Percentiles rank a stretch among this genome's conserved stretches.
Conservation (phyloP, 345 rosid genomes). For the Gossypium turneri region DNA sequence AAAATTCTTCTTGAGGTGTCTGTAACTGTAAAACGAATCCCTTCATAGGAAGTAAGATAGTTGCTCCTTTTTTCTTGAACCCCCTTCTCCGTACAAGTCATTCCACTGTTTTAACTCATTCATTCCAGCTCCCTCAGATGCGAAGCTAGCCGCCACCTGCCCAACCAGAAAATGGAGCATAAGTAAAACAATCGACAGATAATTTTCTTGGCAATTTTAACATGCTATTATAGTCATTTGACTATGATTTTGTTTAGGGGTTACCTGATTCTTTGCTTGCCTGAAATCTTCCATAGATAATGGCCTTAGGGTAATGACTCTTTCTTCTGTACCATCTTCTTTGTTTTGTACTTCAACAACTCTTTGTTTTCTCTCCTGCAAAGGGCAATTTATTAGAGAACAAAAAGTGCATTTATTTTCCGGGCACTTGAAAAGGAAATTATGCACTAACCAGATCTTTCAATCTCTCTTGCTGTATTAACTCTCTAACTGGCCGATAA, state of each 20-base stretch:
- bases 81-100: conserved; percentile 85
- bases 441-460: conserved; percentile 11
- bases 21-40: background rate
- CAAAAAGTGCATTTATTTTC: background rate
- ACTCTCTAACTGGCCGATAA: conserved; percentile 18
- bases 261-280: conserved; percentile 80
- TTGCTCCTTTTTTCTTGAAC: conserved; percentile 87
- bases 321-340: conserved; percentile 40
- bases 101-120: conserved; percentile 87
- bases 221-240: background rate
- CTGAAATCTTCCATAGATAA: conserved; percentile 70
- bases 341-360: conserved; percentile 33
- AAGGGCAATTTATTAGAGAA: background rate
- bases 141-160: conserved; percentile 94
- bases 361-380: conserved; percentile 58
- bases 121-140: conserved; percentile 70
- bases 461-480: conserved; percentile 17
- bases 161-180: background rate
- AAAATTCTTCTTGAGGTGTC: background rate
- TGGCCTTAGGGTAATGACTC: conserved; percentile 63
- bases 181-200: background rate
- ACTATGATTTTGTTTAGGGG: conserved; percentile 26
- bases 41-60: conserved; percentile 69
- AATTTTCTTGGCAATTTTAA: background rate
- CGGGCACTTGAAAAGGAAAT: background rate